Percentiles rank a stretch among this genome's conserved stretches.
Evolutionary conservation across 768 basidiomycete genomes (phyloP).

Genomic region (Cubamyces lactineus): DNA sequence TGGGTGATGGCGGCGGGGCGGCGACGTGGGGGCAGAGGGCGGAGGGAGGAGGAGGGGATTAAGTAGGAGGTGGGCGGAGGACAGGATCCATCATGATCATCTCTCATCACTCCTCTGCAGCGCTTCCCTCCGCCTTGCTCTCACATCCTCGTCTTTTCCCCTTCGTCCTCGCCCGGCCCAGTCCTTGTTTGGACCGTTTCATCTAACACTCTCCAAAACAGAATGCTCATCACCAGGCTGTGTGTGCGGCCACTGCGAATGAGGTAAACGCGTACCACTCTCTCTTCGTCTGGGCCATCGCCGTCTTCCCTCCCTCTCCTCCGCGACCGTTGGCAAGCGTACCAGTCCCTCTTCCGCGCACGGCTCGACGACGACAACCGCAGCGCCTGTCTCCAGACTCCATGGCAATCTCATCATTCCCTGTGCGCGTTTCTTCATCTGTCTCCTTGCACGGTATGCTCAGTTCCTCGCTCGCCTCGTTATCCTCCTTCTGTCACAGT

Average conservation of each 20-base stretch:
- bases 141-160: background rate
- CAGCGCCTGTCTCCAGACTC: background rate
- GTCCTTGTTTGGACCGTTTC: too few species aligned
- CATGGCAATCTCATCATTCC: slow-evolving; percentile 8
- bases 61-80: too few species aligned
- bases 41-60: background rate
- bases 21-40: slow-evolving; percentile 8
- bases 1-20: background rate
- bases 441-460: background rate
- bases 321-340: slow-evolving; percentile 3
- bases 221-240: background rate
- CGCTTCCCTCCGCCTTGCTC: background rate
- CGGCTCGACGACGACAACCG: slow-evolving; percentile 6
- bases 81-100: slow-evolving; percentile 24
- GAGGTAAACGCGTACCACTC: too few species aligned
- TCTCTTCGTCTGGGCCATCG: too few species aligned
- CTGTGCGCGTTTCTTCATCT: background rate
- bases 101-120: slow-evolving; percentile 17
- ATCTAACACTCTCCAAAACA: too few species aligned
- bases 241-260: background rate
- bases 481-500: too few species aligned
- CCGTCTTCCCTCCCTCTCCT: background rate
- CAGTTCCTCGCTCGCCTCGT: too few species aligned
- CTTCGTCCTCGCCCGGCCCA: background rate
- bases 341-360: background rate